These are phyloP conservation scores for Euptelea pleiosperma DNA, from an alignment of 164 flowering plant species.

Conservation along the genomic window DNA sequence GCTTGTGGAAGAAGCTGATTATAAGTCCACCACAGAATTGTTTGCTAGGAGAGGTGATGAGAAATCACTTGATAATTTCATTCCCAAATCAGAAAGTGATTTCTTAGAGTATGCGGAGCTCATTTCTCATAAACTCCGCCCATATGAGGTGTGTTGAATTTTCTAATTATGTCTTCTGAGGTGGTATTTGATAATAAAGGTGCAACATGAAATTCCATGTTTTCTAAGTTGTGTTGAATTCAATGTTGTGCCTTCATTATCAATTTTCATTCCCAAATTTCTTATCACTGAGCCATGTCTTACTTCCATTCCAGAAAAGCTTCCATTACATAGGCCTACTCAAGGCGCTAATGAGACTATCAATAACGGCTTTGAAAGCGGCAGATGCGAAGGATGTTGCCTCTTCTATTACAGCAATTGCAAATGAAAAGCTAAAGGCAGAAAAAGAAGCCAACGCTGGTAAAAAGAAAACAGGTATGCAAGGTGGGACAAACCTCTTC, in stretches of 20 bases:
- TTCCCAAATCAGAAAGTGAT: slow-evolving; percentile 89
- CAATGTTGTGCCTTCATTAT: neutral
- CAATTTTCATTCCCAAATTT: neutral
- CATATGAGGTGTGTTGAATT: slow-evolving; percentile 57
- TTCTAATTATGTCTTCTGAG: too few relatives aligned
- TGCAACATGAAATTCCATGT: too few relatives aligned
- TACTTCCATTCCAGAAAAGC: slow-evolving; percentile 66
- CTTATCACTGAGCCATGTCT: neutral
- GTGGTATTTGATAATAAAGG: too few relatives aligned
- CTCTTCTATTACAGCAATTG: slow-evolving; percentile 83
- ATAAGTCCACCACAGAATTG: slow-evolving; percentile 67
- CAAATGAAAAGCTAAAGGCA: slow-evolving; percentile 93
- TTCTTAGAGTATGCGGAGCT: slow-evolving; percentile 90
- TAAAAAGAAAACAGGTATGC: slow-evolving; percentile 80
- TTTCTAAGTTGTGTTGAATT: too few relatives aligned
- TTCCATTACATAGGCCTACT: slow-evolving; percentile 80
- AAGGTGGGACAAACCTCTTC: neutral
- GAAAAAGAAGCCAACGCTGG: slow-evolving; percentile 92
- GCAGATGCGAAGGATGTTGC: slow-evolving; percentile 91
- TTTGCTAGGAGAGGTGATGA: slow-evolving; percentile 66
- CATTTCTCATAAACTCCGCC: slow-evolving; percentile 65
- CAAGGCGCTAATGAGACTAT: slow-evolving; percentile 82
- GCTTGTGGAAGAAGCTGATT: slow-evolving; percentile 96
- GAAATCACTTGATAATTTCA: slow-evolving; percentile 75
- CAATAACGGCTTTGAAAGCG: slow-evolving; percentile 69